Conservation (phyloP, 139 green algal species). For the Asterochloris erici region DNA sequence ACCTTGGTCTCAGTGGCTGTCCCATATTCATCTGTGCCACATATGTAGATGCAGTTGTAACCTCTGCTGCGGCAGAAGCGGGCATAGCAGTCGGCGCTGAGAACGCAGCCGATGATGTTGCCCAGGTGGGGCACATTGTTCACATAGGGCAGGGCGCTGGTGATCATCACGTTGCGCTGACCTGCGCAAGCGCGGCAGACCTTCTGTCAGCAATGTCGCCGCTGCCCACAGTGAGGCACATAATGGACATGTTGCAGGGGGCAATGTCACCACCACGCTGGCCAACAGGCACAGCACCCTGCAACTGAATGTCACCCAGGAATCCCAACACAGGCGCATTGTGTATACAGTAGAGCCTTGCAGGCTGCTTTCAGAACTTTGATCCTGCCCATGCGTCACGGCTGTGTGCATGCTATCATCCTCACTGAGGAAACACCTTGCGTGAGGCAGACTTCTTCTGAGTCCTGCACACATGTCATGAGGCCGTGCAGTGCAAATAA, state of each 20-base stretch:
- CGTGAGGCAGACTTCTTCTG: too few relatives aligned
- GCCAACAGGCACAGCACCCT: not conserved
- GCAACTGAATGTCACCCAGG: not conserved
- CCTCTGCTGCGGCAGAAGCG: constrained; percentile 82
- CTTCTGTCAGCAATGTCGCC: not conserved
- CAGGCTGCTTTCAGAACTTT: not conserved
- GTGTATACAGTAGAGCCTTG: not conserved
- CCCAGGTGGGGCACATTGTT: constrained; percentile 99
- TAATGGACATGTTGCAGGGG: not conserved
- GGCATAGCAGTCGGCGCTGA: constrained; percentile 92
- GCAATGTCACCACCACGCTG: not conserved
- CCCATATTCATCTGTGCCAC: constrained; percentile 98
- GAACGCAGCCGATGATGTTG: constrained; percentile 98
- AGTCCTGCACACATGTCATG: too few relatives aligned
- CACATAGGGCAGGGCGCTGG: constrained; percentile 95
- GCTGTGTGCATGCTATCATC: too few relatives aligned
- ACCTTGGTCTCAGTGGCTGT: constrained; percentile 98
- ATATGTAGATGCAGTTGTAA: constrained; percentile 94
- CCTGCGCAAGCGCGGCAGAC: constrained; percentile 11
- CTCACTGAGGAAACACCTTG: too few relatives aligned
- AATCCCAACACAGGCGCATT: not conserved
- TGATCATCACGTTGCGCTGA: constrained; percentile 77
- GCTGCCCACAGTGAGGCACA: not conserved
- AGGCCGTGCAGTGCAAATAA: too few relatives aligned
- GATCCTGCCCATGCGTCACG: too few relatives aligned